Evolutionary conservation across 306 rosid genomes (phyloP), one percentile per base, ranked within the genome.

Genomic region (Geum urbanum): DNA sequence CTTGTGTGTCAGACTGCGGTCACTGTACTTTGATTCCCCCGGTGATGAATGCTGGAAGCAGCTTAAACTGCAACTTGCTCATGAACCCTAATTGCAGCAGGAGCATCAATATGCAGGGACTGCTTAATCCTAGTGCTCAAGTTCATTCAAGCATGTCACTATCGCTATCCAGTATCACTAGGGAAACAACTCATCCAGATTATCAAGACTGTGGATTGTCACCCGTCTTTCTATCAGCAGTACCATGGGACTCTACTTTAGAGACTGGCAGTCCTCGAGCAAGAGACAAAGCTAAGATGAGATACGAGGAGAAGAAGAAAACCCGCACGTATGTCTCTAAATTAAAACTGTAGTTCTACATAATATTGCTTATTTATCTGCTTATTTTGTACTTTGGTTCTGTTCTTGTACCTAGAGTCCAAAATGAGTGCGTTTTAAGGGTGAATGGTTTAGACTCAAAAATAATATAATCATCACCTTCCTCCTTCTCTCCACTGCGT

Each of bases 231-330:
- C 76, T 88, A 45, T 67, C 90, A 0, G 83, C 81, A 49, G 96
- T 88, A 74, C 59, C 82, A 11, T 86, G 96, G 97, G 95, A 90
- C 61, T 68, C 94, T 50, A 82, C 84, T 35, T 72, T 86, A 84
- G 92, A 85, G 67, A 77, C 76, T 60, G 58, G 79, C 50, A 70
- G 86, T 66, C 91, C 87, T 41, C 85, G 77, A 74, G 92, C 89
- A 66, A 90, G 98, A 85, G 84, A 79, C 63, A 88, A 85, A 84
- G 98, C 97, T 1, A 85, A 76, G 85, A 81, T 82, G 85, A 88
- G 96, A 88, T 94, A 94, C 77, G 69, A 79, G 24, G 92, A 90
- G 81, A 94, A 94, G 79, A 94, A 85, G 91, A 94, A 90, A 81
- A 90, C 77, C 53, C 77, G 96, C 81, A 85, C 54, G 96, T 90